Percentiles rank a stretch among this genome's conserved stretches.
These are phyloP conservation scores for Avena insularis DNA, from an alignment of 176 grass and related monocot genomes.

Conservation along the genomic window DNA sequence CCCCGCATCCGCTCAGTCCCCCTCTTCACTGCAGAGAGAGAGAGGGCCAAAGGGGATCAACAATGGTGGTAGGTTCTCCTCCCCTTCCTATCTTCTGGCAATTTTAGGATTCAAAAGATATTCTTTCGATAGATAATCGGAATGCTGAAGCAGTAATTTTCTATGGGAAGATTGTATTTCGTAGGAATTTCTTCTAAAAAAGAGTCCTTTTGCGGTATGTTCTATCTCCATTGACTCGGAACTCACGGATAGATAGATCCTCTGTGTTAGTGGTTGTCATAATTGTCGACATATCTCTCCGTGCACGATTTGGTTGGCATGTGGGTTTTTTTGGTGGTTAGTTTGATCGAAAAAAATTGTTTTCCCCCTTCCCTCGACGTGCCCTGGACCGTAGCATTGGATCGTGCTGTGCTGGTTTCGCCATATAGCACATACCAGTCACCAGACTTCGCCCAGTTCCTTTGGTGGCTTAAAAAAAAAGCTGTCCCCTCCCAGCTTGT, in stretches of 20 bases:
- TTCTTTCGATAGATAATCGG: neutral
- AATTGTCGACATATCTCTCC: neutral
- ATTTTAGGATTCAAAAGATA: neutral
- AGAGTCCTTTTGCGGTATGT: neutral
- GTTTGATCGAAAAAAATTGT: neutral
- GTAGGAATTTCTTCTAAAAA: neutral
- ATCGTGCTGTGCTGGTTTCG: neutral
- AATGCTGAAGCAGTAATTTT: neutral
- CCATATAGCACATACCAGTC: neutral
- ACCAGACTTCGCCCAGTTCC: neutral
- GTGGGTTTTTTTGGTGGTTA: neutral
- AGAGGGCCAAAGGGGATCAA: neutral
- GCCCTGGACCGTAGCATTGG: neutral
- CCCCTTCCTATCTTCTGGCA: neutral
- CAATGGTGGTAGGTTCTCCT: constrained; percentile 48
- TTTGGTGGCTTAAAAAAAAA: too few species aligned
- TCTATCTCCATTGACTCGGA: neutral
- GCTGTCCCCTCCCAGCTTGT: too few species aligned
- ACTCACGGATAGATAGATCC: neutral
- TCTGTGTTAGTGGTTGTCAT: neutral
- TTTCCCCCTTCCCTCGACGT: neutral
- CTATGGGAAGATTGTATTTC: neutral
- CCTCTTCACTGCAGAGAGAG: constrained; percentile 1
- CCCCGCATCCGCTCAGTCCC: neutral
- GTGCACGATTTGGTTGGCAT: neutral